Conservation (phyloP, 352 stramenopile genomes). For the Peronosclerospora sorghi region DNA sequence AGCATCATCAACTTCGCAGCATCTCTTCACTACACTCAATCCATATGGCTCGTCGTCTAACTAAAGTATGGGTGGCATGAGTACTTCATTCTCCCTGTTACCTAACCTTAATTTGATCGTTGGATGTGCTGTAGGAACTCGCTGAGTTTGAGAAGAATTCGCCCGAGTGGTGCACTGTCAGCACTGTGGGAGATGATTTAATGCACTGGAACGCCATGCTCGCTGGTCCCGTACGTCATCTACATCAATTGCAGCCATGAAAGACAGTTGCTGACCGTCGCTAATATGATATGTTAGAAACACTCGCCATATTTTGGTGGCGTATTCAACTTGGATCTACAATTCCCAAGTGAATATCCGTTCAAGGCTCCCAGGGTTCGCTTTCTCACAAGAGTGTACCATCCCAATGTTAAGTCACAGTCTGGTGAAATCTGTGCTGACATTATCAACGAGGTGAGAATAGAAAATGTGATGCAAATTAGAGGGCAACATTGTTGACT, state of each 20-base stretch:
- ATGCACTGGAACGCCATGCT: constrained; percentile 89
- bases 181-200: constrained; percentile 78
- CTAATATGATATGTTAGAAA: constrained; percentile 28
- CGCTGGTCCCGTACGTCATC: constrained; percentile 61
- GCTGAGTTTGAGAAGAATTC: constrained; percentile 85
- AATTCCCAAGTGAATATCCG: constrained; percentile 94
- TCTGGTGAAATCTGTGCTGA: constrained; percentile 94
- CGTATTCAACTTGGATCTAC: constrained; percentile 91
- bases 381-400: constrained; percentile 93
- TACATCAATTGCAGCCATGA: neutral
- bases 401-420: constrained; percentile 94
- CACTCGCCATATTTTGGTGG: constrained; percentile 80
- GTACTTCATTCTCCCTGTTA: neutral
- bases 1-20: constrained; percentile 8
- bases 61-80: constrained; percentile 37
- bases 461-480: neutral
- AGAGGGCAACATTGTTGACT: neutral
- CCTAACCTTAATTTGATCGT: neutral
- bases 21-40: neutral
- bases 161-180: constrained; percentile 82
- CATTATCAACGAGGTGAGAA: constrained; percentile 81
- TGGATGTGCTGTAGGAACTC: constrained; percentile 44
- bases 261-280: neutral
- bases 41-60: constrained; percentile 69
- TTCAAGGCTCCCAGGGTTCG: constrained; percentile 89